Base-by-base conservation (phyloP, 768 basidiomycete genomes). In the Scleroderma citrinum region DNA sequence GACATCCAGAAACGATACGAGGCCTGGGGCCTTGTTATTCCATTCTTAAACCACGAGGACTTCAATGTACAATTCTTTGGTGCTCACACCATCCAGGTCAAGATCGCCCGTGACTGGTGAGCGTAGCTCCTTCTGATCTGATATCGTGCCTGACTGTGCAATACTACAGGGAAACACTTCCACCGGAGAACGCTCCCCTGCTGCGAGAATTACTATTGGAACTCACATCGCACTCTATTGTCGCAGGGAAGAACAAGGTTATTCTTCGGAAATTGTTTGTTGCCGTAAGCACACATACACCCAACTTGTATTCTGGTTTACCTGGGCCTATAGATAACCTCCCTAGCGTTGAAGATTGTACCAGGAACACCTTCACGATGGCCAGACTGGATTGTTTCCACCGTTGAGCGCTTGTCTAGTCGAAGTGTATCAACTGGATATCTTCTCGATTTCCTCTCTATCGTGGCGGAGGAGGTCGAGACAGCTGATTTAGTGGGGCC, bases 11-110 rank as follows among this genome's bases (percentile, higher is more conserved):
- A 83, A 57, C 70, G 75, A 45, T 81, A 77, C 47, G 87, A 87
- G 57, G 87, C 87, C 3, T 93, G 89, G 91, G 89, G 87, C 8
- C 70, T 93, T 41, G 81, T 92, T 17, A 75, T 87, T 31, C 89
- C 90, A 0, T 76, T 93, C 54, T 68, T 92, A 21, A 74, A 82
- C 13, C 74, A 85, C 59, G 68, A 73, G 24, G 86, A 94, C 65
- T 75, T 76, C 46, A 91, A 91, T 59, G 89, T 95, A 10, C 87
- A 93, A 63, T 97, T 95, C 75, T 95, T 92, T 60, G 92, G 92
- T 2, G 92, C 93, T 5, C 93, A 96, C 58, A 96, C 91, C 0
- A 81, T 86, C 2, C 91, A 94, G 61, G 88, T 94, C 53, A 97
- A 97, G 77, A 91, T 95, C 54, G 82, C 87, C 13, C 73, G 93